A percentile compares a stretch with the other conserved stretches of the same genome.
Evolutionary conservation across 2,329 filamentous ascomycete genomes (phyloP).

Genomic region (Talaromyces marneffei): DNA sequence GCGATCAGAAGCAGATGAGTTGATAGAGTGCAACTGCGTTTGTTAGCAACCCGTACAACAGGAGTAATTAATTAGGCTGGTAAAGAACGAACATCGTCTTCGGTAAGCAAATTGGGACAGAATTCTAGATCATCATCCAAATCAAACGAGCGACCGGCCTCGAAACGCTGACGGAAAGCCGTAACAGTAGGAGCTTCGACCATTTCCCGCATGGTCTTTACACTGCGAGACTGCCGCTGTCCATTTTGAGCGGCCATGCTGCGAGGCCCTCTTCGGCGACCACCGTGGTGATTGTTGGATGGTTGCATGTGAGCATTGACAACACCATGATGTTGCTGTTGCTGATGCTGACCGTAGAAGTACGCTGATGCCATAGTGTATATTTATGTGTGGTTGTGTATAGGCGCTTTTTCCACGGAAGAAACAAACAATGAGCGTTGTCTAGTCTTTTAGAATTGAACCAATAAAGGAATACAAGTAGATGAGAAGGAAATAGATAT

Average conservation of each 20-base stretch:
- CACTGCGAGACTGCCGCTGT: slow-evolving; percentile 79
- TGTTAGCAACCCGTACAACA: slow-evolving; percentile 10
- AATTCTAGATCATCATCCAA: slow-evolving; percentile 95
- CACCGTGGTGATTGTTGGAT: slow-evolving; percentile 65
- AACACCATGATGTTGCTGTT: slow-evolving; percentile 40
- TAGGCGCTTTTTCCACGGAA: background rate
- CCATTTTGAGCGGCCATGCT: slow-evolving; percentile 74
- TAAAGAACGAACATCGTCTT: slow-evolving; percentile 74
- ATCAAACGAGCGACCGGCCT: slow-evolving; percentile 88
- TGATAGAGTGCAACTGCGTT: slow-evolving; percentile 76
- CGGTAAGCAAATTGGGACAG: slow-evolving; percentile 84
- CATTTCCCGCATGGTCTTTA: slow-evolving; percentile 79
- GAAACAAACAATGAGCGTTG: slow-evolving; percentile 1
- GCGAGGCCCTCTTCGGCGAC: slow-evolving; percentile 76
- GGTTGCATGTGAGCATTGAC: slow-evolving; percentile 46
- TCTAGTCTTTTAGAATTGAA: background rate
- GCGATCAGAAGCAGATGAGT: slow-evolving; percentile 82
- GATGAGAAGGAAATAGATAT: background rate
- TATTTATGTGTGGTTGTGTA: background rate
- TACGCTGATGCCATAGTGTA: slow-evolving; percentile 27
- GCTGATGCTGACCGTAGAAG: slow-evolving; percentile 43
- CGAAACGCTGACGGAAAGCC: slow-evolving; percentile 79
- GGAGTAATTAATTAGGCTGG: background rate
- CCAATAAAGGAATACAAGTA: slow-evolving; percentile 1
- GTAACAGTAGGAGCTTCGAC: slow-evolving; percentile 69